A percentile compares a stretch with the other conserved stretches of the same genome.
Conservation (phyloP, 306 rosid species). For the Luffa aegyptiaca region DNA sequence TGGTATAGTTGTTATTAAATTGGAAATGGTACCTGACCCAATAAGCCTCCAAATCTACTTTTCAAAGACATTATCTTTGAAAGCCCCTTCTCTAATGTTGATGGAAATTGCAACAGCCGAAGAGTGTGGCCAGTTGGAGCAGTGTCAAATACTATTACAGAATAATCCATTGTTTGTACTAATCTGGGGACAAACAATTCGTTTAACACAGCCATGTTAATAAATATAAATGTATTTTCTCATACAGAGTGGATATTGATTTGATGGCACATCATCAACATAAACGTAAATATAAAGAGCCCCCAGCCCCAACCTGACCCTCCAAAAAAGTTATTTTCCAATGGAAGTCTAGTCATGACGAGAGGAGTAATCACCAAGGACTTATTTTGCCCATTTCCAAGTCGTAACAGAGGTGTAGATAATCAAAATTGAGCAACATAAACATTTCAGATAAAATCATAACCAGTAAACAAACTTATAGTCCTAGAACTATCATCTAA, state of each 20-base stretch:
- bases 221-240: background rate
- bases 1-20: background rate
- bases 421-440: background rate
- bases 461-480: background rate
- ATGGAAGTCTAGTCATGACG: background rate
- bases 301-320: background rate
- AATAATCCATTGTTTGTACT: slow-evolving; percentile 98
- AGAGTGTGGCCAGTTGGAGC: slow-evolving; percentile 99
- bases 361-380: background rate
- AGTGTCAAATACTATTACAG: slow-evolving; percentile 92
- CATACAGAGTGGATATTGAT: background rate
- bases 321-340: background rate
- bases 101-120: slow-evolving; percentile 86
- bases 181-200: slow-evolving; percentile 42
- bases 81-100: slow-evolving; percentile 93
- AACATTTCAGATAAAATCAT: background rate
- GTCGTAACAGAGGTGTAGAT: background rate
- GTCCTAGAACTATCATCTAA: background rate
- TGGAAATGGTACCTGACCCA: slow-evolving; percentile 58
- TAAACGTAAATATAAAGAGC: background rate
- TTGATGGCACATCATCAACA: background rate
- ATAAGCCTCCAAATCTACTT: slow-evolving; percentile 84
- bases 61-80: slow-evolving; percentile 90
- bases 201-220: background rate
- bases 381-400: background rate